Evolutionary conservation across 2,329 filamentous ascomycete species (phyloP), one percentile per base, ranked within the genome.

Genomic region (Emydomyces testavorans): DNA sequence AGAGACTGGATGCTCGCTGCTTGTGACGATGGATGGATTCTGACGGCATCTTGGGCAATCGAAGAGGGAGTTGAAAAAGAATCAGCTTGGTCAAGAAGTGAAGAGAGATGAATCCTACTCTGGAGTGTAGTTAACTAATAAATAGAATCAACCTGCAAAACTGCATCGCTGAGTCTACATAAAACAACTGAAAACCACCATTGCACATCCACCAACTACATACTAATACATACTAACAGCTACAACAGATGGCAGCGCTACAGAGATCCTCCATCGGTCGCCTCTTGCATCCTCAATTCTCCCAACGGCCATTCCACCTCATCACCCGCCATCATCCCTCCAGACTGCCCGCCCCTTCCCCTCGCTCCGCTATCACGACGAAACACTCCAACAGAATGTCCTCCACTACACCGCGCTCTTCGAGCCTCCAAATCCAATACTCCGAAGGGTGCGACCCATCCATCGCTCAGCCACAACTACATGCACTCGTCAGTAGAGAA

Each of bases 381-480:
- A 31, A 29, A 4, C 21, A 40, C 4, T 35, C 28, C 18, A 36
- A 36, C 18, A 21, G 6, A 23, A 48, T 41, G 28, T 34, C 36
- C 2, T 32, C 37, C 6, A 2, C 45, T 15, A 40, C 45, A 20
- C n/a, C 26, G 11, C 18, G 4, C 6, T 10, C 43, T 10, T 38
- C 26, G 6, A 40, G 24, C 32, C 13, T 6, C 13, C 20, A 20
- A 11, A 31, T 36, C 23, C 38, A 48, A 31, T 48, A 36, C 32
- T 42, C 46, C 2, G 29, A 48, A 24, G 46, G 46, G 15, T 48
- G 37, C 15, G 46, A 48, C 23, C 37, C 46, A 7, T 34, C 21
- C 2, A 18, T 42, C 11, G 46, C 46, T 6, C 46, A 29, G 26
- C 38, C 46, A 29, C 31, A 48, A 18, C 16, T 48, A 21, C 32